These are phyloP conservation scores for Coprinopsis strossmayeri DNA, from an alignment of 768 basidiomycete species.

Conservation along the genomic window DNA sequence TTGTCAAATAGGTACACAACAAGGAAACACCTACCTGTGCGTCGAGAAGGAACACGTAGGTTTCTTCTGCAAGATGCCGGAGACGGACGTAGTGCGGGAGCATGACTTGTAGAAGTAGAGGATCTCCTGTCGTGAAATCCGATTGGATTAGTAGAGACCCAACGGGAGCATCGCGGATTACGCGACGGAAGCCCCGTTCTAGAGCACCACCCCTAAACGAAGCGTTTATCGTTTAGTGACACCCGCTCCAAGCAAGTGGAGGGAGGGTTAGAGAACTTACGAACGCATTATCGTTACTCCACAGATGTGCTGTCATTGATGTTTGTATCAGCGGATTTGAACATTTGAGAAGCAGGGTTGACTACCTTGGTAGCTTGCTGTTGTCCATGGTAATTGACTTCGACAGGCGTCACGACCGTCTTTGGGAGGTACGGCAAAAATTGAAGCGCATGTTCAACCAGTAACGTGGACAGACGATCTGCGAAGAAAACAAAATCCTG, in stretches of 20 bases:
- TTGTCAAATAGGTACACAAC: no score
- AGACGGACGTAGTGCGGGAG: slow-evolving; percentile 71
- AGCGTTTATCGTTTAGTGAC: not conserved
- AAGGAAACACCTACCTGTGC: slow-evolving; percentile 52
- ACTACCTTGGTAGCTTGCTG: slow-evolving; percentile 53
- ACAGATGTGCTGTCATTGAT: slow-evolving; percentile 65
- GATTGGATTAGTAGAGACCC: slow-evolving; percentile 92
- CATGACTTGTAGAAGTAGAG: slow-evolving; percentile 74
- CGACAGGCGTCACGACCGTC: slow-evolving; percentile 63
- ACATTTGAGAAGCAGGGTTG: not conserved
- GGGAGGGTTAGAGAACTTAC: slow-evolving; percentile 43
- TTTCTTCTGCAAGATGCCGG: slow-evolving; percentile 53
- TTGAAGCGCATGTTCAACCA: slow-evolving; percentile 81
- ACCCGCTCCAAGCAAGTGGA: no score
- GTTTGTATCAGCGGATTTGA: no score
- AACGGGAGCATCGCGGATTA: slow-evolving; percentile 78
- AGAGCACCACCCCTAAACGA: slow-evolving; percentile 74
- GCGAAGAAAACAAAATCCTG: slow-evolving; percentile 93
- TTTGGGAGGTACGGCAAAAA: slow-evolving; percentile 66
- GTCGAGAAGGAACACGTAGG: slow-evolving; percentile 86
- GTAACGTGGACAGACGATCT: slow-evolving; percentile 76
- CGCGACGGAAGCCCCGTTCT: slow-evolving; percentile 84
- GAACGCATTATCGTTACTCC: slow-evolving; percentile 89
- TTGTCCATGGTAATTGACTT: slow-evolving; percentile 49
- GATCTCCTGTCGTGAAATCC: slow-evolving; percentile 79